Base-by-base conservation (phyloP, 345 rosid species). In the Eucalyptus tenuipes region DNA sequence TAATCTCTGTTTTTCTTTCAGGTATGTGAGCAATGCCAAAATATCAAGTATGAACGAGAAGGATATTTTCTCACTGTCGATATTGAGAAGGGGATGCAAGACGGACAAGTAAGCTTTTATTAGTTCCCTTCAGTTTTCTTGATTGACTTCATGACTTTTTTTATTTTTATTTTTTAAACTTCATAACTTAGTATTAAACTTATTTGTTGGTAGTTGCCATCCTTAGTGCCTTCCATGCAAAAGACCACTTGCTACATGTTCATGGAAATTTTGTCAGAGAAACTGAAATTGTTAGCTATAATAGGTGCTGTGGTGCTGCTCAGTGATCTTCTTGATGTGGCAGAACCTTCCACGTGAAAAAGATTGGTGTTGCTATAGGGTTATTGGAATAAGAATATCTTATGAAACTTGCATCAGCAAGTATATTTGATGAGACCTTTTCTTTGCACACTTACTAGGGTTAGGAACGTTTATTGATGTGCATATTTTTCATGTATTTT, bases 1-100 rank as follows among this genome's bases (percentile, higher is more conserved):
- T 86, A 31, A 85, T 53, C 50, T 84, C 48, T 80, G 68, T 85
- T 66, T 66, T 75, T 50, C 25, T 88, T 49, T 15, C 71, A 98
- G 99, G 99, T 98, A 88, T 98, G 99, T 45, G 99, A 98, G 89
- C 93, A 97, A 91, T 98, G 99, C 95, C 99, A 96, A 91, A 98
- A 98, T 93, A 93, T 98, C 85, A 98, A 97, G 90, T 95, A 88
- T 90, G 99, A 90, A 90, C 91, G 98, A 7, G 99, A 98, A 86
- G 99, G 99, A 87, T 95, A 96, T 89, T 93, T 93, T 84, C 88
- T 98, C 91, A 96, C 99, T n/a, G 98, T 98, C 90, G 99, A 98
- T 93, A 96, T 98, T 27, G 99, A 98, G 94, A 98, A 96, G 93
- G 99, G 99, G 88, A 98, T 98, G 99, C 94, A 95, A 92, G 99